Evolutionary conservation across 495 filamentous ascomycete genomes (phyloP).

Genomic region (Parathielavia appendiculata): DNA sequence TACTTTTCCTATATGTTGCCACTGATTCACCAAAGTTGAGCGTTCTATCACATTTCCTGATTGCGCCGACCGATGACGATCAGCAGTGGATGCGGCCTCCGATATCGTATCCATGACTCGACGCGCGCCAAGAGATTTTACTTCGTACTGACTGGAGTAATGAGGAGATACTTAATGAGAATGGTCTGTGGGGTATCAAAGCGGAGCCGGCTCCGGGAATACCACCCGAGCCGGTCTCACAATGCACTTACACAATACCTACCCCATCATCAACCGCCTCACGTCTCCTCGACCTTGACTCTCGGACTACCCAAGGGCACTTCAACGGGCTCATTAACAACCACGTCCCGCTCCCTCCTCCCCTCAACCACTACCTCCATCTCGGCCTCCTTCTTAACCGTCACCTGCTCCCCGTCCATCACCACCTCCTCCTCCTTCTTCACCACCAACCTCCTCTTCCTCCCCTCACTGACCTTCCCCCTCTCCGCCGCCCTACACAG

Average conservation of each 20-base stretch:
- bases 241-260: too few relatives aligned
- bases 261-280: neutral
- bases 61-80: neutral
- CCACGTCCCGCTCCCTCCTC: slow-evolving; percentile 8
- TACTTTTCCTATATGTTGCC: too few relatives aligned
- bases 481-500: slow-evolving; percentile 70
- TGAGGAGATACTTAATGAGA: too few relatives aligned
- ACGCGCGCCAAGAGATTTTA: neutral
- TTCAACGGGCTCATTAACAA: neutral
- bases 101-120: slow-evolving; percentile 23
- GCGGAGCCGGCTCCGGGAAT: neutral
- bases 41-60: neutral
- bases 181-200: neutral
- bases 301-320: neutral
- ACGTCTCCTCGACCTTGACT: neutral
- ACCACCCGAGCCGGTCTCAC: too few relatives aligned
- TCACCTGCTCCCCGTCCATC: slow-evolving; percentile 27
- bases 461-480: slow-evolving; percentile 48
- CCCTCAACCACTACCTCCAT: slow-evolving; percentile 5
- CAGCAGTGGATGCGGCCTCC: slow-evolving; percentile 2
- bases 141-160: too few relatives aligned
- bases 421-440: slow-evolving; percentile 29
- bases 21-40: too few relatives aligned
- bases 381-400: slow-evolving; percentile 25
- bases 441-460: slow-evolving; percentile 32